Evolutionary conservation across 192 early-diverging fungal species (phyloP).

Genomic region (Linnemannia schmuckeri): DNA sequence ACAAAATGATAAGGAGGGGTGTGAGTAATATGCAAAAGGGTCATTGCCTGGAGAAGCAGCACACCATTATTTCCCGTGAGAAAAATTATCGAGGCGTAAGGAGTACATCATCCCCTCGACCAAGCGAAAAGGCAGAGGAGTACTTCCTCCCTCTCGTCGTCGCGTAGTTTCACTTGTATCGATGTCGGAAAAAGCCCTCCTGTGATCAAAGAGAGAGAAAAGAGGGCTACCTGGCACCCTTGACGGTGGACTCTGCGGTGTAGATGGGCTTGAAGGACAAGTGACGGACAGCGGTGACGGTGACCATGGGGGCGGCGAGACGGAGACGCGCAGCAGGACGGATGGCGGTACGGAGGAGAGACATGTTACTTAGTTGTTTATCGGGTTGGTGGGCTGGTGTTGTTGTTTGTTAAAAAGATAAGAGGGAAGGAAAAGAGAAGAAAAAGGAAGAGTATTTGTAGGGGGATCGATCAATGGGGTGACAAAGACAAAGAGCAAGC

Average conservation of each 20-base stretch:
- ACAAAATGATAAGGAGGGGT: background rate
- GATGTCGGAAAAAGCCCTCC: no score
- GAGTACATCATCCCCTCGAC: background rate
- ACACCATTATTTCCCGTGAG: conserved; percentile 25
- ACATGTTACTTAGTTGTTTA: conserved; percentile 1
- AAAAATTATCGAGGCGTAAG: conserved; percentile 14
- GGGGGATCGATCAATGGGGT: background rate
- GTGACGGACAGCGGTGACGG: conserved; percentile 35
- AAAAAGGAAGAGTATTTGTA: background rate
- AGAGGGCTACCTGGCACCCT: conserved; percentile 57
- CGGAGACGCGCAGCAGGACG: conserved; percentile 49
- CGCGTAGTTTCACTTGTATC: background rate
- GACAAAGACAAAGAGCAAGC: background rate
- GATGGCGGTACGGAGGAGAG: conserved; percentile 43
- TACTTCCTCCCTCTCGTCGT: background rate
- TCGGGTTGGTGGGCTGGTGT: background rate
- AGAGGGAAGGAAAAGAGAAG: background rate
- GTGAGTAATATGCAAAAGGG: conserved; percentile 1
- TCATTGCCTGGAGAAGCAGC: background rate
- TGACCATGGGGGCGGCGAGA: conserved; percentile 13
- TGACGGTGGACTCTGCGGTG: conserved; percentile 66
- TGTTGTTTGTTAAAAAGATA: background rate
- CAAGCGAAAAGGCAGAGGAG: background rate
- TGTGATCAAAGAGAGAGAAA: no score
- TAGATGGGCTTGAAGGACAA: conserved; percentile 67